A percentile compares a stretch with the other conserved stretches of the same genome.
Conservation (phyloP, 192 early-diverging fungal species). For the Anaeromyces robustus region DNA sequence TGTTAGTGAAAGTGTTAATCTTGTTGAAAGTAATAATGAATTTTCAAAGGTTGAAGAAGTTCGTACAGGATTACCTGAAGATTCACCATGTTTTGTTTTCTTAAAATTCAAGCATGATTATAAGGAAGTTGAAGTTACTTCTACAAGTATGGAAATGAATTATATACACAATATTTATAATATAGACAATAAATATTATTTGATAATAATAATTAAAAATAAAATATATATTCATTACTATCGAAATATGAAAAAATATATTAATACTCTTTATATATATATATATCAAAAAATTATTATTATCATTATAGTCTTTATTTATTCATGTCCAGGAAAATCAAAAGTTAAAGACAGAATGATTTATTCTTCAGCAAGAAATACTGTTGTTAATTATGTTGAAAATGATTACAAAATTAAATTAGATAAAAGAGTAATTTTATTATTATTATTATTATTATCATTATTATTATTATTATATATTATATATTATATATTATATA, state of each 20-base stretch:
- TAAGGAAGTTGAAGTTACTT: slow-evolving; percentile 18
- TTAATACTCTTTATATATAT: no score
- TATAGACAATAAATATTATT: slow-evolving; percentile 7
- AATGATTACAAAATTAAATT: slow-evolving; percentile 32
- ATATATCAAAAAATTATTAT: no score
- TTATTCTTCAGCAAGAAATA: slow-evolving; percentile 59
- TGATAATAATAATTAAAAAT: no score
- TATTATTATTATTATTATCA: neutral
- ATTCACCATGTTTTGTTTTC: slow-evolving; percentile 61
- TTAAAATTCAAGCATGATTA: slow-evolving; percentile 28
- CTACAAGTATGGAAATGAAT: slow-evolving; percentile 19
- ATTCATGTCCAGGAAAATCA: slow-evolving; percentile 63
- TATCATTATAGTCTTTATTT: slow-evolving; percentile 82
- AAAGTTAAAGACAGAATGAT: slow-evolving; percentile 85
- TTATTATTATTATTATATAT: neutral
- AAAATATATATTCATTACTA: no score
- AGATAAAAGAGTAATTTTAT: slow-evolving; percentile 29
- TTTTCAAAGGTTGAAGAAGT: slow-evolving; percentile 13
- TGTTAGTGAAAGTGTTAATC: neutral
- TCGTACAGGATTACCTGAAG: slow-evolving; percentile 24
- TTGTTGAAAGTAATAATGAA: neutral
- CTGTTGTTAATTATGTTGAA: slow-evolving; percentile 37
- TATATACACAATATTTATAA: neutral
- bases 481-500: no score
- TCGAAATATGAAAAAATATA: no score